Base-by-base conservation (phyloP, 495 filamentous ascomycete species). In the Aspergillus diversus region DNA sequence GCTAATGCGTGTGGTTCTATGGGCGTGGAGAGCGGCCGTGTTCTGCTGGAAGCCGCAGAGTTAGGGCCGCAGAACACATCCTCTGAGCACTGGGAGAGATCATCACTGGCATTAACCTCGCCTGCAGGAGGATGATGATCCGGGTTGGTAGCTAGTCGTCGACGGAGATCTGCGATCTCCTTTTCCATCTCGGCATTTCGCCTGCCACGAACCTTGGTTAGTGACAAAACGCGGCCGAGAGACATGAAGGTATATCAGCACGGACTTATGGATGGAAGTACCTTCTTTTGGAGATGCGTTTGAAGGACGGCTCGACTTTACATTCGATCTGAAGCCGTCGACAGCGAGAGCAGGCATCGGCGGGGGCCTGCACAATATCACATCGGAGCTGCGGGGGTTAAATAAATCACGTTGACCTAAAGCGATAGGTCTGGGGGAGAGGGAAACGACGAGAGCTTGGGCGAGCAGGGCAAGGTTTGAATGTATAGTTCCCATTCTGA, bases 131-230 rank as follows among this genome's bases (percentile, higher is more conserved):
- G 42, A 56, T 48, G 64, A 31, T 70, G 68, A 16, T 79, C 73
- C 27, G 68, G 66, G 60, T 71, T 70, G 31, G 66, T 68, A 32
- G 76, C 70, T 37, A 81, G 65, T n/a, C 75, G 75, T n/a, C 73
- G 73, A 39, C 79, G 79, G 63, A 81, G 79, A 64, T 79, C 77
- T 15, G 72, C 77, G 50, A 81, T 80, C 72, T 81, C 79, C 63
- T 71, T 75, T 70, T 81, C 79, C 79, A 81, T 81, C 53, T 81
- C 79, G 32, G 79, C 79, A 79, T 81, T 81, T 64, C 77, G 79
- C 57, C 78, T 82, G 56, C 58, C 27, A 33, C 47, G 32, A 15
- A 37, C 50, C 49, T 62, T 13, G 55, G 63, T 69, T 60, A 66
- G 58, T 43, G 42, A 57, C 11, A 39, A 53, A 37, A n/a, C 0